These are phyloP conservation scores for Neurospora sp. DNA, from an alignment of 2,329 filamentous ascomycete species.

Conservation along the genomic window DNA sequence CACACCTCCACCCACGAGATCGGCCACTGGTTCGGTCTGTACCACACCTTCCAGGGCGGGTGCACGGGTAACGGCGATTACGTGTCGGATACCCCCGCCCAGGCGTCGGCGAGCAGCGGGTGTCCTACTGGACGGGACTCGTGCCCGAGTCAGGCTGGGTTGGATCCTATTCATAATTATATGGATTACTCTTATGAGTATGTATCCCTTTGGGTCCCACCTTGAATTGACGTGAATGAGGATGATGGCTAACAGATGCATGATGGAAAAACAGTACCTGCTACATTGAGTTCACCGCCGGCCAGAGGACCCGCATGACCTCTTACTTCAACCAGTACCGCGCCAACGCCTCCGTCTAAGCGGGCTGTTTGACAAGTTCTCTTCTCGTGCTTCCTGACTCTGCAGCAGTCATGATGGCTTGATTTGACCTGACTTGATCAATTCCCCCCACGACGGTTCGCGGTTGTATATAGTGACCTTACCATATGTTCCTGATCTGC, in stretches of 20 bases:
- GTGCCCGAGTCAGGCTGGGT: constrained; percentile 21
- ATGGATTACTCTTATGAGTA: constrained; percentile 30
- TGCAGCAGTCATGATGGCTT: not conserved
- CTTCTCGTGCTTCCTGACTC: too few species aligned
- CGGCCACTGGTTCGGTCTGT: constrained; percentile 35
- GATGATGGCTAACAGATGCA: too few species aligned
- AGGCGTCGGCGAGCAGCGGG: constrained; percentile 24
- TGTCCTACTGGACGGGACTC: constrained; percentile 27
- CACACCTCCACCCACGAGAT: constrained; percentile 30
- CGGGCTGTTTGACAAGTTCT: too few species aligned
- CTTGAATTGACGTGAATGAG: too few species aligned
- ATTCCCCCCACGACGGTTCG: too few species aligned
- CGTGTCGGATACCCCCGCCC: constrained; percentile 31
- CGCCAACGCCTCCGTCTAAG: constrained; percentile 1
- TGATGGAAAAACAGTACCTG: constrained; percentile 23
- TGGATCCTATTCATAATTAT: constrained; percentile 27
- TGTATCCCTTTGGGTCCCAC: not conserved
- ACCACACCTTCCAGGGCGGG: constrained; percentile 34
- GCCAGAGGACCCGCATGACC: constrained; percentile 26
- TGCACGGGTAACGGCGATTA: constrained; percentile 29
- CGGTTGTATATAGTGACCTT: not conserved
- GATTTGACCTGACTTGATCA: not conserved
- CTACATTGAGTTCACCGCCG: constrained; percentile 29
- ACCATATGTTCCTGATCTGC: too few species aligned
- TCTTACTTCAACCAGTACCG: constrained; percentile 22